phyloP scores from a whole-genome alignment of 805 yeast genomes.

The Candida ulmi region DNA sequence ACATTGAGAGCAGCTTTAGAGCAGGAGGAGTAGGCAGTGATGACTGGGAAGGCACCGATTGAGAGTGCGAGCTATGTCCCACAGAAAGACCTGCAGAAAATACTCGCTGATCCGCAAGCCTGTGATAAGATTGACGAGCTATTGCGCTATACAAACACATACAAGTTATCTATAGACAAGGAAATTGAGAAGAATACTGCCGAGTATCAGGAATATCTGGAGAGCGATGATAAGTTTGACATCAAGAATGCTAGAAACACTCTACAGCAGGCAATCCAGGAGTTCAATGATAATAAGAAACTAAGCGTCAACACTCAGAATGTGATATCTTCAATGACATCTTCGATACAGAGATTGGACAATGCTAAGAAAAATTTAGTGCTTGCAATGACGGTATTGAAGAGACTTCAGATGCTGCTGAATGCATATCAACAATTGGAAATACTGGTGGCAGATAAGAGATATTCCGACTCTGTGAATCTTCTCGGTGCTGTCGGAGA shows the following conservation, averaged over 20 bases:
- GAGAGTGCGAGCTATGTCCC: constrained; percentile 47
- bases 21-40: too few species aligned
- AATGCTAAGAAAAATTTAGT: constrained; percentile 80
- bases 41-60: constrained; percentile 12
- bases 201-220: constrained; percentile 9
- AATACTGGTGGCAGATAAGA: constrained; percentile 37
- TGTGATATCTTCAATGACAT: constrained; percentile 65
- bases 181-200: constrained; percentile 33
- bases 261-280: constrained; percentile 33
- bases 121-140: constrained; percentile 47
- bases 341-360: constrained; percentile 73
- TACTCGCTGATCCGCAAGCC: constrained; percentile 47
- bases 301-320: constrained; percentile 51
- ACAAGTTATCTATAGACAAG: constrained; percentile 43
- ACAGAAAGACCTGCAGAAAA: constrained; percentile 39
- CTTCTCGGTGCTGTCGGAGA: constrained; percentile 69
- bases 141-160: constrained; percentile 41
- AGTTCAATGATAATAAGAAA: constrained; percentile 41
- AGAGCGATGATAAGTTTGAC: constrained; percentile 17
- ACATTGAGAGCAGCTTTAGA: too few species aligned
- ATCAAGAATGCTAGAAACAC: constrained; percentile 15
- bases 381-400: constrained; percentile 76
- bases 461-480: constrained; percentile 49
- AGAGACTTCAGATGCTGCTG: constrained; percentile 80
- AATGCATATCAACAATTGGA: constrained; percentile 64